Percentiles rank a stretch among this genome's conserved stretches.
phyloP scores from a whole-genome alignment of 331 rosid genomes.

The Dryas integrifolia region DNA sequence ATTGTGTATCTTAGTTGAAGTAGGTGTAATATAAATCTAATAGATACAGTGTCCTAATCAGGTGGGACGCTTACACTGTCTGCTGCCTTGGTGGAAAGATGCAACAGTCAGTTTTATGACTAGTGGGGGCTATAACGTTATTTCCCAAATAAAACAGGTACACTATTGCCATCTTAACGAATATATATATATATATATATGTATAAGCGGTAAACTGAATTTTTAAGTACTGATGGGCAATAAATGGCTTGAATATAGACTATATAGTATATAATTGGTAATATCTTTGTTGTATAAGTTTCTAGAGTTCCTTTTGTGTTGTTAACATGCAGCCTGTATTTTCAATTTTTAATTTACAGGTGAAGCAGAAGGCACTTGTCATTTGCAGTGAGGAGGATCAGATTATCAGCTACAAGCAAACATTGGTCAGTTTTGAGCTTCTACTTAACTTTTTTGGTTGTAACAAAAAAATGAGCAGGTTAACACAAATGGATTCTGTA shows the following conservation, averaged over 20 bases:
- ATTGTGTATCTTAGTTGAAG: background rate
- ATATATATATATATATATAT: background rate
- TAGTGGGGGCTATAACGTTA: conserved; percentile 54
- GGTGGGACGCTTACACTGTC: conserved; percentile 59
- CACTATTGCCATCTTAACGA: background rate
- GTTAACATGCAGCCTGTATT: background rate
- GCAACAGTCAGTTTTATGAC: conserved; percentile 45
- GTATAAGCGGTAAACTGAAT: background rate
- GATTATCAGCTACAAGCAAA: conserved; percentile 46
- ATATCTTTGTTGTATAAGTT: background rate
- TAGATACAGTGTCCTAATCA: conserved; percentile 3
- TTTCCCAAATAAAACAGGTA: conserved; percentile 45
- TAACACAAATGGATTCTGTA: too few species aligned
- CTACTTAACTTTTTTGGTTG: background rate
- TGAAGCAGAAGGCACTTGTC: conserved; percentile 47
- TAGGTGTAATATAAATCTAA: background rate
- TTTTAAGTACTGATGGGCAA: background rate
- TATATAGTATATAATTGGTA: too few species aligned
- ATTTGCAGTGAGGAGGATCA: conserved; percentile 47
- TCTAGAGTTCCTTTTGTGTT: background rate
- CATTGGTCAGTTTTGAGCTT: conserved; percentile 41
- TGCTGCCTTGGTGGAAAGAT: conserved; percentile 60
- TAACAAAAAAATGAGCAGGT: background rate
- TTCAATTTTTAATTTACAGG: conserved; percentile 25
- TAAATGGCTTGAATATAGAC: background rate